A percentile compares a stretch with the other conserved stretches of the same genome.
phyloP scores from a whole-genome alignment of 2,329 filamentous ascomycete species.

The Arthroderma uncinatum region DNA sequence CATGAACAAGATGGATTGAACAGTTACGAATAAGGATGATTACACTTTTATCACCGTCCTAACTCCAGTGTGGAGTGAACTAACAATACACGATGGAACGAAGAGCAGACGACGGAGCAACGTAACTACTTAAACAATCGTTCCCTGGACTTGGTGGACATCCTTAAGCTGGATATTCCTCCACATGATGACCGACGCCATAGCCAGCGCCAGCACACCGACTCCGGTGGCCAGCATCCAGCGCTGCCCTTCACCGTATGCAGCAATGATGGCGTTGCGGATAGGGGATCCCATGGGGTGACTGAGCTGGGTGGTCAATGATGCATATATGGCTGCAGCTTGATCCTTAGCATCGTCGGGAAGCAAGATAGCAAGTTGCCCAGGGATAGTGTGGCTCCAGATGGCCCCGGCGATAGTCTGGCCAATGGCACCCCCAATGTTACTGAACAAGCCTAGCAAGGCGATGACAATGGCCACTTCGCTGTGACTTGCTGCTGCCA shows the following conservation, averaged over 20 bases:
- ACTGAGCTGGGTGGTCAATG: slow-evolving; percentile 15
- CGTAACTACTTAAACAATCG: slow-evolving; percentile 21
- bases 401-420: slow-evolving; percentile 21
- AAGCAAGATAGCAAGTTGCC: slow-evolving; percentile 13
- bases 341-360: slow-evolving; percentile 15
- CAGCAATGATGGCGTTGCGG: slow-evolving; percentile 34
- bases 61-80: too few species aligned
- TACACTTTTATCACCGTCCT: too few species aligned
- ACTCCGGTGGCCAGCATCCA: slow-evolving; percentile 29
- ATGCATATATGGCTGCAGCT: slow-evolving; percentile 17
- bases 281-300: slow-evolving; percentile 32
- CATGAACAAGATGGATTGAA: too few species aligned
- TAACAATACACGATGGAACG: too few species aligned
- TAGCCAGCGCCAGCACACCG: slow-evolving; percentile 16
- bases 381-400: slow-evolving; percentile 22
- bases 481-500: slow-evolving; percentile 42
- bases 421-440: slow-evolving; percentile 24
- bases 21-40: too few species aligned
- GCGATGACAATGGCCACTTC: slow-evolving; percentile 36
- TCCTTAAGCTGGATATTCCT: slow-evolving; percentile 39
- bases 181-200: slow-evolving; percentile 35
- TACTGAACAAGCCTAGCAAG: slow-evolving; percentile 20
- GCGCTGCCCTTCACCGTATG: slow-evolving; percentile 39
- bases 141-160: slow-evolving; percentile 34
- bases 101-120: too few species aligned